A percentile compares a stretch with the other conserved stretches of the same genome.
These are phyloP conservation scores for Gracilariopsis chorda DNA, from an alignment of 23 red algal species.

Conservation along the genomic window DNA sequence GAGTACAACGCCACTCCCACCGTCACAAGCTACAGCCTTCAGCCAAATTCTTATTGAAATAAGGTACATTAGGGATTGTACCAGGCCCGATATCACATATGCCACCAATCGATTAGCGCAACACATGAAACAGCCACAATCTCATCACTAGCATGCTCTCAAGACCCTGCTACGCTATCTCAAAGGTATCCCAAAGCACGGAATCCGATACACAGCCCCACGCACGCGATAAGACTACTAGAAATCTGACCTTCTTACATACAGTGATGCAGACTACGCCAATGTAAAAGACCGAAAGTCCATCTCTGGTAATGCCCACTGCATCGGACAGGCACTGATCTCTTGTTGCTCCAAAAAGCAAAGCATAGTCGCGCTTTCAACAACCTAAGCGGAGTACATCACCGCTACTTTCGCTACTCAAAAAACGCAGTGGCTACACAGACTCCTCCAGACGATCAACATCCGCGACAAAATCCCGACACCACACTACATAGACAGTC, in stretches of 20 bases:
- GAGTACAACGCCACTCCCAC: too few relatives aligned
- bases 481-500: neutral
- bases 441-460: neutral
- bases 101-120: neutral
- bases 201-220: neutral
- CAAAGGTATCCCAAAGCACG: neutral
- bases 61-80: neutral
- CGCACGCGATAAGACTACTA: too few relatives aligned
- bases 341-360: neutral
- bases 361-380: neutral
- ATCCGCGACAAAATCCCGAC: neutral
- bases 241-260: too few relatives aligned
- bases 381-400: neutral
- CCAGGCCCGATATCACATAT: neutral
- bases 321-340: neutral
- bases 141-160: neutral
- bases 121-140: neutral
- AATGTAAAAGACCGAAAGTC: neutral
- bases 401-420: neutral
- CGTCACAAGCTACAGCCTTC: too few relatives aligned
- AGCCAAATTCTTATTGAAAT: too few relatives aligned
- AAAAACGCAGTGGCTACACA: neutral
- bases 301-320: neutral
- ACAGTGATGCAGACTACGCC: neutral
- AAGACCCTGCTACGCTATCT: neutral